Base-by-base conservation (phyloP, 2,329 filamentous ascomycete genomes). In the Botrytis byssoidea region DNA sequence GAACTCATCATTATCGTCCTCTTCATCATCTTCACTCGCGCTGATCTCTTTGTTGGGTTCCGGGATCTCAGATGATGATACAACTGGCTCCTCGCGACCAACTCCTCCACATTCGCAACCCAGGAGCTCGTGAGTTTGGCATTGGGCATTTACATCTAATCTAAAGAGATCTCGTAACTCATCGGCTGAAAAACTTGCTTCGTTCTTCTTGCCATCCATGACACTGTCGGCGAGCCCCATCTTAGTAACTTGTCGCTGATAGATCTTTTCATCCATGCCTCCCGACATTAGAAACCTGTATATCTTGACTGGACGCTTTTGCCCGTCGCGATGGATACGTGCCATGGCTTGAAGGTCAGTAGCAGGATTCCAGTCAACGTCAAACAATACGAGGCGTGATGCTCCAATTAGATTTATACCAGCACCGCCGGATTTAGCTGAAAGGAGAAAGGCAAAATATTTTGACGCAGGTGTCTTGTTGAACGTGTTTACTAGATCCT, bases 301-400 rank as follows among this genome's bases (percentile, higher is more conserved):
- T 74, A 93, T 92, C 72, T 88, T 88, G 75, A 91, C 92, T 5
- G 88, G 88, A 18, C 85, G 83, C 80, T 90, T 91, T 79, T 93
- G 91, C 0, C 91, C 91, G 77, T 93, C 90, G 67, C 91, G 87
- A 79, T 93, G 91, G 65, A 93, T 91, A 22, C 91, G 88, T 20
- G 91, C 91, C 90, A 93, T 93, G 12, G 91, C 91, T 80, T 93
- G 91, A 32, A 91, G 83, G 78, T 93, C 91, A 0, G 89, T 92
- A 0, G 90, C 90, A 1, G 91, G 91, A 78, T 93, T 93, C 91
- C 91, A 93, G 81, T 93, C 91, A 14, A 92, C 88, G 77, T 93
- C 91, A 77, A 92, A 93, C 1, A 93, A 87, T 8, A 93, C 84
- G 3, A 93, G 86, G 35, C 91, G 87, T 46, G 89, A 91, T 8